These are phyloP conservation scores for Penicillium steckii DNA, from an alignment of 495 filamentous ascomycete genomes.

Conservation along the genomic window DNA sequence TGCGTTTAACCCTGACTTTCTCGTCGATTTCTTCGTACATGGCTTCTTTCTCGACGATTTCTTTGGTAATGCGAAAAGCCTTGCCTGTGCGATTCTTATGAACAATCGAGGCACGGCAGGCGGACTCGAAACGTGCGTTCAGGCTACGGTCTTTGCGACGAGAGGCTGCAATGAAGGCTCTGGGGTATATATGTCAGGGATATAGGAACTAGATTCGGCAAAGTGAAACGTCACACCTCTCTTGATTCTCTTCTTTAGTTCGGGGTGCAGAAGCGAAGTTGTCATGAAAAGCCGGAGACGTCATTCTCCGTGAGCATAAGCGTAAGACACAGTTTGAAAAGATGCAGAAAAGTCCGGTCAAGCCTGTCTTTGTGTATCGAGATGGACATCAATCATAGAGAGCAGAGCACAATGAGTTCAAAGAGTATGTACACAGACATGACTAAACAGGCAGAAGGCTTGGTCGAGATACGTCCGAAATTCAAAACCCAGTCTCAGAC, in stretches of 20 bases:
- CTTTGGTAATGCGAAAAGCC: conserved; percentile 75
- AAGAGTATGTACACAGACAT: too few relatives aligned
- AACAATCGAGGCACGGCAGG: conserved; percentile 80
- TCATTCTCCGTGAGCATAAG: too few relatives aligned
- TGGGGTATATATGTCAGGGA: conserved; percentile 20
- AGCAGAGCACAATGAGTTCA: too few relatives aligned
- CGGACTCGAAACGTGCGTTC: conserved; percentile 88
- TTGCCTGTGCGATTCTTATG: conserved; percentile 89
- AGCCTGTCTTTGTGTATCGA: too few relatives aligned
- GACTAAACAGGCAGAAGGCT: too few relatives aligned
- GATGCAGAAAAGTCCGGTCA: too few relatives aligned
- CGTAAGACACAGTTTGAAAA: too few relatives aligned
- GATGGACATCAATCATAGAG: too few relatives aligned
- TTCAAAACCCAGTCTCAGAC: too few relatives aligned
- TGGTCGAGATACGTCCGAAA: too few relatives aligned
- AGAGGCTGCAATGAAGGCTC: conserved; percentile 95
- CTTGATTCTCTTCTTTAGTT: conserved; percentile 80
- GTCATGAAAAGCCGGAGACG: conserved; percentile 31
- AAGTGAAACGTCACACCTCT: too few relatives aligned
- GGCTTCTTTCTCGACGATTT: conserved; percentile 88
- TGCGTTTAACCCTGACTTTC: too few relatives aligned
- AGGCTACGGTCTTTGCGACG: conserved; percentile 83
- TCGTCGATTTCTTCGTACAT: conserved; percentile 99
- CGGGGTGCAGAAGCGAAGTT: conserved; percentile 39
- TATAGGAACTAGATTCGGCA: neutral